Base-by-base conservation (phyloP, 176 grass and related monocot genomes). In the Carex scoparia region DNA sequence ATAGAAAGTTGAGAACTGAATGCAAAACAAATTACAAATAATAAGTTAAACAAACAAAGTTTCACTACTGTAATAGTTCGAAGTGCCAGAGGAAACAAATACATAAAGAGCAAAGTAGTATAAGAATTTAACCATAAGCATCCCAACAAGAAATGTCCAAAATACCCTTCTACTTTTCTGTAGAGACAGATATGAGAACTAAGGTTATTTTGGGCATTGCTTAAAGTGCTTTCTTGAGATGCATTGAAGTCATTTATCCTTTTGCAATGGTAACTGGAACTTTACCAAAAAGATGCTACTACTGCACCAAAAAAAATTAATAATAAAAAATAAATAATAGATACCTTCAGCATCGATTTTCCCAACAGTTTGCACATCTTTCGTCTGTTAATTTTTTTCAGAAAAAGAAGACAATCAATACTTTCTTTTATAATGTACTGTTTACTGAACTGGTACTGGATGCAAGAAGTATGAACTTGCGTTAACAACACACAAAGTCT, bases 331-430 rank as follows among this genome's bases (percentile, higher is more conserved):
- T 40, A 40, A 40, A 5, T 5, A 40, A 40, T 40, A 40, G 4
- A 63, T 92, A 88, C 90, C 88, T 94, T 92, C 84, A 46, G 23
- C 65, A 51, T 12, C 31, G 31, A 15, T 58, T 84, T 76, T 49
- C 1, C 83, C 65, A n/a, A 84, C 87, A 30, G 80, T 76, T 60
- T 84, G 65, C 4, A 51, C 60, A 58, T 84, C 82, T 1, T 53
- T 69, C 49, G 64, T 55, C 69, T 80, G 88, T 86, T 91, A 87
- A 30, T 14, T 16, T 18, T 57, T 78, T 77, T 72, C 46, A 8
- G 1, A 42, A 72, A 46, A 72, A 11, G 2, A 72, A 5, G 49
- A 54, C 2, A 79, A 57, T 53, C 3, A 30, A 58, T 58, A 10
- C 14, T 9, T 16, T 0, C 35, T 79, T 32, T 79, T 79, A 35